Evolutionary conservation across 2,329 filamentous ascomycete genomes (phyloP).

Genomic region (Fusarium sp.): DNA sequence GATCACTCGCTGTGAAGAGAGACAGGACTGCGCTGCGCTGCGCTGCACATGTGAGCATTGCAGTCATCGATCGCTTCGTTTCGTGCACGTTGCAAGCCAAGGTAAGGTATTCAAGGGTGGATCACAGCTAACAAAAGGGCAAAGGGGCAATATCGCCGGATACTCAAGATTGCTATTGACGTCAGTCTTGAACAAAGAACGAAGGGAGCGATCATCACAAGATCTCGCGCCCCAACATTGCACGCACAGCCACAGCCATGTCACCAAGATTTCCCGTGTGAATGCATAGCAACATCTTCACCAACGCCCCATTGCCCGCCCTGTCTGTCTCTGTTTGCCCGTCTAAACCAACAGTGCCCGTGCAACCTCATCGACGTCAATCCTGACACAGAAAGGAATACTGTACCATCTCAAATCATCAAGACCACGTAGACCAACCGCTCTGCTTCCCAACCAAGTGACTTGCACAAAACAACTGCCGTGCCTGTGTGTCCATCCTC

Average conservation of each 20-base stretch:
- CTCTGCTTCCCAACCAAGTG: slow-evolving; percentile 15
- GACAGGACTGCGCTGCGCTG: slow-evolving; percentile 2
- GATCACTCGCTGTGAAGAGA: background rate
- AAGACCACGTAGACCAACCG: slow-evolving; percentile 8
- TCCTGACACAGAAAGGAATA: background rate
- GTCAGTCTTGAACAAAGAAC: background rate
- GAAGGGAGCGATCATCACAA: slow-evolving; percentile 25
- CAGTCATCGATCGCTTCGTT: background rate
- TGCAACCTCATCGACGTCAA: slow-evolving; percentile 18
- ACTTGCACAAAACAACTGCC: slow-evolving; percentile 22
- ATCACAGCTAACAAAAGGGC: slow-evolving; percentile 9
- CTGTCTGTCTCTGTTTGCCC: slow-evolving; percentile 2
- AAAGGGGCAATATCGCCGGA: background rate
- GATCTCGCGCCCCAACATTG: slow-evolving; percentile 17
- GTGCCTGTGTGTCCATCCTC: slow-evolving; percentile 2
- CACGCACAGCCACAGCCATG: slow-evolving; percentile 5
- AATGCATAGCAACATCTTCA: background rate
- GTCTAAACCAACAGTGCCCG: background rate
- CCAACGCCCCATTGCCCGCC: slow-evolving; percentile 9
- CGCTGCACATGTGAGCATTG: background rate
- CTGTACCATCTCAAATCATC: background rate
- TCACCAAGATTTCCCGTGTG: slow-evolving; percentile 2
- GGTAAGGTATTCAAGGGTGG: background rate
- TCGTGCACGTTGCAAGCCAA: too few relatives aligned
- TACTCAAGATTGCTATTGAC: background rate